phyloP scores from a whole-genome alignment of 257 asterid species.

The Solanum chiquidenum region DNA sequence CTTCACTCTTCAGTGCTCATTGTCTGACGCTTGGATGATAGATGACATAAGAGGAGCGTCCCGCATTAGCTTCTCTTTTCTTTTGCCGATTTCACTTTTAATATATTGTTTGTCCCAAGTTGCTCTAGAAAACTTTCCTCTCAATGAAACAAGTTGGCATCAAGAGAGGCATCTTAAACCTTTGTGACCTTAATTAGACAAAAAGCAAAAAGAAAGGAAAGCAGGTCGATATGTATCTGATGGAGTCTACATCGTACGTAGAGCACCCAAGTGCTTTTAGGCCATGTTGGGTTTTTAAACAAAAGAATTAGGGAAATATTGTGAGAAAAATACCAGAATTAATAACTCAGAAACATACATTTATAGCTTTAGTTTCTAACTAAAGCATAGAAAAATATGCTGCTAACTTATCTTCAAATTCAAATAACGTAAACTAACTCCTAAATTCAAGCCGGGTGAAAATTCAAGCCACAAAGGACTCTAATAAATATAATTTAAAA shows the following conservation, averaged over 20 bases:
- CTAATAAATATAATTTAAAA: not conserved
- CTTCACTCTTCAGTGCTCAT: not conserved
- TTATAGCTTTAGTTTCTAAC: not conserved
- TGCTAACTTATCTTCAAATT: not conserved
- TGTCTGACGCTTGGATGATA: not conserved
- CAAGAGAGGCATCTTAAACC: not conserved
- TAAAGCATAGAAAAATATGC: not conserved
- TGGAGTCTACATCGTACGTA: not conserved
- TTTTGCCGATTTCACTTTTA: not conserved
- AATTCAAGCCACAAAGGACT: not conserved
- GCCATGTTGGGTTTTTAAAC: not conserved
- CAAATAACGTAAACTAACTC: not conserved
- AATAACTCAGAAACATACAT: not conserved
- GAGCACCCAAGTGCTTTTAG: not conserved
- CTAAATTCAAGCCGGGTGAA: not conserved
- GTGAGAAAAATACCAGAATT: not conserved
- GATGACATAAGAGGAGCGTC: not conserved
- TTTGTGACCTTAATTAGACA: not conserved
- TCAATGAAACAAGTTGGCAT: not conserved
- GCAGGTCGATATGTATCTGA: not conserved
- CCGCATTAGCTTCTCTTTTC: not conserved
- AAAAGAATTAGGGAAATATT: not conserved
- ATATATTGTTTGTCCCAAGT: not conserved
- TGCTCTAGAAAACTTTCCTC: not conserved
- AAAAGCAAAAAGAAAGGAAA: not conserved